Evolutionary conservation across 1,139 yeast genomes (phyloP).

Genomic region (Nadsonia starkeyi-henricii): DNA sequence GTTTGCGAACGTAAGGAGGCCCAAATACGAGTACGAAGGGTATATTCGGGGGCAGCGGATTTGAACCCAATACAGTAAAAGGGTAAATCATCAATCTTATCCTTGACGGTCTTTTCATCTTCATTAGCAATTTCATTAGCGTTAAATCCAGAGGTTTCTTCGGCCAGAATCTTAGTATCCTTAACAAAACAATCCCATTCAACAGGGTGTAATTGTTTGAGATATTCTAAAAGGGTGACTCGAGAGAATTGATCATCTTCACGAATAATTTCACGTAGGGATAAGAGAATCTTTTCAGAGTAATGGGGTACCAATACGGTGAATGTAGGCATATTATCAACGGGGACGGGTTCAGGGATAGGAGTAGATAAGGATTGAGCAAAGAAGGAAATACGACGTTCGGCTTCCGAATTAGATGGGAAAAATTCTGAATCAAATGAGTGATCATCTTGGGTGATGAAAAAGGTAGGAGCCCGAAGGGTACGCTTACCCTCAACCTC

Average conservation of each 20-base stretch:
- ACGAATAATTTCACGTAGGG: constrained; percentile 92
- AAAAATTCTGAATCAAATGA: constrained; percentile 88
- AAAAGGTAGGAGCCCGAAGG: constrained; percentile 95
- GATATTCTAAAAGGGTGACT: constrained; percentile 87
- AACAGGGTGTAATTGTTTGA: constrained; percentile 94
- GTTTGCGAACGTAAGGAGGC: constrained; percentile 98
- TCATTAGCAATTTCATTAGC: constrained; percentile 34
- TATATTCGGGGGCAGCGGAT: constrained; percentile 98
- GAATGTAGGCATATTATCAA: constrained; percentile 98
- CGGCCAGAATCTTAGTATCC: constrained; percentile 96
- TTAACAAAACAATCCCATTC: constrained; percentile 99
- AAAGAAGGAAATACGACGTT: constrained; percentile 96
- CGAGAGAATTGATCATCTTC: constrained; percentile 98
- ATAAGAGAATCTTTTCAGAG: constrained; percentile 87
- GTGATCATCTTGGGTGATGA: constrained; percentile 94
- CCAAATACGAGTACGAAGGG: constrained; percentile 97
- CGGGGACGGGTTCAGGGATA: constrained; percentile 95
- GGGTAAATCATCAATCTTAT: constrained; percentile 92
- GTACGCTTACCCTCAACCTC: constrained; percentile 92
- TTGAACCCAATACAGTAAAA: constrained; percentile 92
- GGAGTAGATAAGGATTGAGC: constrained; percentile 98
- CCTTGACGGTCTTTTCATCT: constrained; percentile 54
- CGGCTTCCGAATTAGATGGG: constrained; percentile 95
- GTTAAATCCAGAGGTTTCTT: constrained; percentile 38
- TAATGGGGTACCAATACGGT: constrained; percentile 97